Evolutionary conservation across 208 protist species (phyloP).

Genomic region (Wallacemonas sp.): DNA sequence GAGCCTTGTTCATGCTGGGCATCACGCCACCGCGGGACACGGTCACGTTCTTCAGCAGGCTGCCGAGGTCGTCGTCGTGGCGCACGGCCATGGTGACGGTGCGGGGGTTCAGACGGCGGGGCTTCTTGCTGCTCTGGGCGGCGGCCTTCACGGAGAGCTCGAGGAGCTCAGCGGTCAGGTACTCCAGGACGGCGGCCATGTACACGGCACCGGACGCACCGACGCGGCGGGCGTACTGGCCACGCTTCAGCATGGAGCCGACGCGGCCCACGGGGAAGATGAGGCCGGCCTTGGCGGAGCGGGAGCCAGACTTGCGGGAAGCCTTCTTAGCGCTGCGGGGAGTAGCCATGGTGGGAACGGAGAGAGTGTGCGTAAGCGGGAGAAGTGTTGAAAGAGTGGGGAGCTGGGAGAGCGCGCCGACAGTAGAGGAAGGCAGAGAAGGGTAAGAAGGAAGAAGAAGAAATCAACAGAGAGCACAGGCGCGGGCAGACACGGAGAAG

Average conservation of each 20-base stretch:
- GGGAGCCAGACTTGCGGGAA: conserved; percentile 69
- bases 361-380: background rate
- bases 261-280: conserved; percentile 99
- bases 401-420: too few species aligned
- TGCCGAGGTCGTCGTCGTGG: conserved; percentile 74
- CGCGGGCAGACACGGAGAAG: too few species aligned
- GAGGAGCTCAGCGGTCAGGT: conserved; percentile 90
- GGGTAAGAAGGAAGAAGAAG: background rate
- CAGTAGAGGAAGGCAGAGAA: conserved; percentile 5
- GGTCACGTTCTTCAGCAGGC: conserved; percentile 65
- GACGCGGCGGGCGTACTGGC: conserved; percentile 91
- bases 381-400: background rate
- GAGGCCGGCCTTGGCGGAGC: conserved; percentile 96
- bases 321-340: conserved; percentile 75
- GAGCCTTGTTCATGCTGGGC: conserved; percentile 77
- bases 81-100: conserved; percentile 74
- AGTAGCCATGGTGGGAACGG: conserved; percentile 43
- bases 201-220: conserved; percentile 1
- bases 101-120: conserved; percentile 67
- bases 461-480: too few species aligned
- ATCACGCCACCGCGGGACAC: conserved; percentile 77
- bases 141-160: conserved; percentile 85
- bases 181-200: conserved; percentile 96
- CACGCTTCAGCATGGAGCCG: conserved; percentile 94
- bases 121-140: conserved; percentile 62